phyloP scores from a whole-genome alignment of 108 stramenopile genomes.

The Skeletonema costatum region DNA sequence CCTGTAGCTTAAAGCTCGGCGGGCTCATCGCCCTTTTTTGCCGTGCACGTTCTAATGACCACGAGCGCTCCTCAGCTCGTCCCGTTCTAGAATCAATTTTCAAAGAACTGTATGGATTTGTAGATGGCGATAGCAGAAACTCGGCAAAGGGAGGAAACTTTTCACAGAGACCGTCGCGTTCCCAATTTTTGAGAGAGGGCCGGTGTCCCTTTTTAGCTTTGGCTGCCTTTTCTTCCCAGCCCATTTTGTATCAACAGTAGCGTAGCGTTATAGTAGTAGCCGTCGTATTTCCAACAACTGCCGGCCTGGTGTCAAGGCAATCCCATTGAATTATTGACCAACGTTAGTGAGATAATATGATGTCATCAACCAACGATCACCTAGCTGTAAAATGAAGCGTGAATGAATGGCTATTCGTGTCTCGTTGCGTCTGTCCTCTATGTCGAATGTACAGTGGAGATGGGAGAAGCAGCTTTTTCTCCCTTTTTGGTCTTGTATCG shows the following conservation, averaged over 20 bases:
- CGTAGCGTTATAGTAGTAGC: neutral
- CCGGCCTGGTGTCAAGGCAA: too few species aligned
- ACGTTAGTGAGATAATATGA: too few species aligned
- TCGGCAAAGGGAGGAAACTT: constrained; percentile 66
- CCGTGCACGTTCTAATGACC: neutral
- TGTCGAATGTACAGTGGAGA: too few species aligned
- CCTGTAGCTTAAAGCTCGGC: neutral
- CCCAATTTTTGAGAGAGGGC: constrained; percentile 81
- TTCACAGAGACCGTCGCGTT: constrained; percentile 62
- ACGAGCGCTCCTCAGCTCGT: neutral
- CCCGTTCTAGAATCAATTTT: constrained; percentile 4
- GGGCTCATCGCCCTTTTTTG: neutral
- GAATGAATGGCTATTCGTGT: too few species aligned
- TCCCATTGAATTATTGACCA: too few species aligned
- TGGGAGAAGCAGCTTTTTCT: too few species aligned
- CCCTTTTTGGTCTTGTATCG: too few species aligned
- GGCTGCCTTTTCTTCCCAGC: constrained; percentile 62
- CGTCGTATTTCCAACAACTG: neutral
- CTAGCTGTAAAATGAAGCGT: too few species aligned
- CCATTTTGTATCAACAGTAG: constrained; percentile 11
- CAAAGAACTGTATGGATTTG: constrained; percentile 24
- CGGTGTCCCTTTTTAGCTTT: constrained; percentile 67
- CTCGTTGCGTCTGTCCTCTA: too few species aligned
- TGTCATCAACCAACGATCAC: too few species aligned
- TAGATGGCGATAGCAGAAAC: constrained; percentile 6